phyloP scores from a whole-genome alignment of 139 green algal genomes.

The Desmodesmus armatus region DNA sequence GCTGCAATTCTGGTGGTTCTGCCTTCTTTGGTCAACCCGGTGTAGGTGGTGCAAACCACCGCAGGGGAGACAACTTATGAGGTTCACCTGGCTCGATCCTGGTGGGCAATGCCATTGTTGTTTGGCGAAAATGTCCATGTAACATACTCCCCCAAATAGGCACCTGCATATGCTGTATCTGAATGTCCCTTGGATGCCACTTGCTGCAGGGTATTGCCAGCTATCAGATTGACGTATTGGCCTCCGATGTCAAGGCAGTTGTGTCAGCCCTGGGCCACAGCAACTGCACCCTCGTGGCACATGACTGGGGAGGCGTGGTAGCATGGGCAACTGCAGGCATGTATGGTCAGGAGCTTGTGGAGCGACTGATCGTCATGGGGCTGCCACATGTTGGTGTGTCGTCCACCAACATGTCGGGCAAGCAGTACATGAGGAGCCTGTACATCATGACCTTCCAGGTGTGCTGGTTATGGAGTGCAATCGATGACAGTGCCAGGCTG shows the following conservation, averaged over 20 bases:
- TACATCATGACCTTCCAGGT: constrained; percentile 72
- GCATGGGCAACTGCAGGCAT: constrained; percentile 36
- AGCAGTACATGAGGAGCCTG: constrained; percentile 44
- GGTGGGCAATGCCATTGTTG: too few species aligned
- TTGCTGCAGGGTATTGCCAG: constrained; percentile 51
- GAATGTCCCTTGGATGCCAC: too few species aligned
- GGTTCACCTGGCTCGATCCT: too few species aligned
- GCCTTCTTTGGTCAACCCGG: too few species aligned
- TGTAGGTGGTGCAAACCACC: too few species aligned
- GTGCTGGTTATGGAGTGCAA: background rate
- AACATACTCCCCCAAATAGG: too few species aligned
- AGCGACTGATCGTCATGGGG: constrained; percentile 41
- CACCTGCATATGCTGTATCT: too few species aligned
- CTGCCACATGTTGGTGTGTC: constrained; percentile 40
- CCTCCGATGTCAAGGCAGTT: constrained; percentile 54
- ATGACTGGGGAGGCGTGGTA: constrained; percentile 69
- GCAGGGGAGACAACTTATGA: too few species aligned
- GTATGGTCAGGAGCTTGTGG: constrained; percentile 33
- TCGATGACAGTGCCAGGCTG: too few species aligned
- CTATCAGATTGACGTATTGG: constrained; percentile 61
- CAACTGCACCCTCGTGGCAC: constrained; percentile 69
- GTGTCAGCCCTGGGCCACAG: constrained; percentile 62
- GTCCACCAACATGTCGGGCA: constrained; percentile 39
- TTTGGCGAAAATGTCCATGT: too few species aligned
- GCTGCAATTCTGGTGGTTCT: too few species aligned